phyloP scores from a whole-genome alignment of 345 rosid species.

The Adansonia digitata region DNA sequence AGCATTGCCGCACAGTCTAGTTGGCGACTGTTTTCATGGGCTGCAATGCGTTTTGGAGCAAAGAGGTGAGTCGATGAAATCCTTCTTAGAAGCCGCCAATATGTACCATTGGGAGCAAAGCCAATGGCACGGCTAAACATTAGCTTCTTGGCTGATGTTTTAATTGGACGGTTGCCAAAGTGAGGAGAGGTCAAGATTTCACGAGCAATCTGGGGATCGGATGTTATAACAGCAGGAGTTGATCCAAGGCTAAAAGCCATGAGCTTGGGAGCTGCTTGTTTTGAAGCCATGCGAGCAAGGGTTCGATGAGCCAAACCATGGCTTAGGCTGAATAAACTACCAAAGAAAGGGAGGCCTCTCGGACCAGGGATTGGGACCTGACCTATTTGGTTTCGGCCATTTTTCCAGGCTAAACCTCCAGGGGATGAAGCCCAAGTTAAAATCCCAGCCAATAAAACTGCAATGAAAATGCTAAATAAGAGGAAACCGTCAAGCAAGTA shows the following conservation, averaged over 20 bases:
- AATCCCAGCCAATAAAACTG: slow-evolving; percentile 9
- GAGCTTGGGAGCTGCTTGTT: slow-evolving; percentile 26
- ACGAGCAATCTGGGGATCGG: slow-evolving; percentile 57
- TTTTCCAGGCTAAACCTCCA: slow-evolving; percentile 47
- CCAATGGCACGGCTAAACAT: slow-evolving; percentile 65
- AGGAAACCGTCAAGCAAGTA: slow-evolving; percentile 11
- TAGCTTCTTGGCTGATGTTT: slow-evolving; percentile 59
- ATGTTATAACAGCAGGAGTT: slow-evolving; percentile 47
- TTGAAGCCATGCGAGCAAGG: slow-evolving; percentile 33
- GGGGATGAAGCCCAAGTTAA: slow-evolving; percentile 29
- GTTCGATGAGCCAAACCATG: slow-evolving; percentile 42
- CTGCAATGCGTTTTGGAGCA: slow-evolving; percentile 35
- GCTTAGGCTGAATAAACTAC: slow-evolving; percentile 34
- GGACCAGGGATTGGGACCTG: slow-evolving; percentile 37
- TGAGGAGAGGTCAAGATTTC: slow-evolving; percentile 63
- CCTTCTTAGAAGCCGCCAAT: slow-evolving; percentile 45
- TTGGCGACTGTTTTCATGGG: slow-evolving; percentile 41
- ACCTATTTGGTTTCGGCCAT: slow-evolving; percentile 37
- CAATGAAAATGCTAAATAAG: slow-evolving; percentile 13
- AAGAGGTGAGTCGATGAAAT: slow-evolving; percentile 46
- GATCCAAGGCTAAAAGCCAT: slow-evolving; percentile 57
- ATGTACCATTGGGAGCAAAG: slow-evolving; percentile 43
- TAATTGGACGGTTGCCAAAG: slow-evolving; percentile 81
- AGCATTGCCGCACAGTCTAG: slow-evolving; percentile 33
- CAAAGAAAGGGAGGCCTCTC: slow-evolving; percentile 39